Percentiles rank a stretch among this genome's conserved stretches.
Conservation (phyloP, 345 rosid species). For the Arabidopsis arenosa region DNA sequence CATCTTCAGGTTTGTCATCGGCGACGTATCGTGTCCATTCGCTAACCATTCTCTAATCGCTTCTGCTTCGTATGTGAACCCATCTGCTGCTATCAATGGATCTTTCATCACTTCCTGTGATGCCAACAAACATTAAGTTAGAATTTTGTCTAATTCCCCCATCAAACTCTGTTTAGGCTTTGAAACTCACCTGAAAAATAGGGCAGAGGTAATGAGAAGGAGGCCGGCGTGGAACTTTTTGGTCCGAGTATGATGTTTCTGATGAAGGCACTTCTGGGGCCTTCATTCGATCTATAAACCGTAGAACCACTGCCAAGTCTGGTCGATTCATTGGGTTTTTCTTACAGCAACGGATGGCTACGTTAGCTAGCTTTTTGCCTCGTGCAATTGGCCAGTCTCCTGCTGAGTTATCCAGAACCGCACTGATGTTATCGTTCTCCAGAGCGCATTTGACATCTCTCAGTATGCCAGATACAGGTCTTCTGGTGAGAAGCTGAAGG, state of each 20-base stretch:
- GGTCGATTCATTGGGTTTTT: constrained; percentile 55
- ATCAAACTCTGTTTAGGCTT: neutral
- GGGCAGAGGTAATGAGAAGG: constrained; percentile 94
- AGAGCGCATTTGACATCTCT: constrained; percentile 71
- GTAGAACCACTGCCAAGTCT: constrained; percentile 64
- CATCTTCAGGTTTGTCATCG: constrained; percentile 88
- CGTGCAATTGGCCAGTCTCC: constrained; percentile 79
- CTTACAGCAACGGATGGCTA: constrained; percentile 78
- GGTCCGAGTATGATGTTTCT: constrained; percentile 41
- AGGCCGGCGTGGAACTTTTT: constrained; percentile 54
- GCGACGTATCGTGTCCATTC: constrained; percentile 82
- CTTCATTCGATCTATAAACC: constrained; percentile 60
- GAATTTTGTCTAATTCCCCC: neutral
- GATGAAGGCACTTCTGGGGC: constrained; percentile 39
- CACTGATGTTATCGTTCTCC: constrained; percentile 60
- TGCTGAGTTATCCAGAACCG: constrained; percentile 67
- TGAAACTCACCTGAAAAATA: constrained; percentile 71
- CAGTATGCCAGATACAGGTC: constrained; percentile 54
- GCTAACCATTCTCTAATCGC: constrained; percentile 88
- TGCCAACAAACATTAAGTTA: neutral
- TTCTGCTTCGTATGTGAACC: constrained; percentile 88
- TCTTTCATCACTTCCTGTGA: constrained; percentile 62
- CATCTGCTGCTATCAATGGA: constrained; percentile 89
- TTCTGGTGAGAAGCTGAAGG: constrained; percentile 75
- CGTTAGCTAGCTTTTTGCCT: constrained; percentile 58